These are phyloP conservation scores for Penicillium sp. DNA, from an alignment of 2,329 filamentous ascomycete species.

Conservation along the genomic window DNA sequence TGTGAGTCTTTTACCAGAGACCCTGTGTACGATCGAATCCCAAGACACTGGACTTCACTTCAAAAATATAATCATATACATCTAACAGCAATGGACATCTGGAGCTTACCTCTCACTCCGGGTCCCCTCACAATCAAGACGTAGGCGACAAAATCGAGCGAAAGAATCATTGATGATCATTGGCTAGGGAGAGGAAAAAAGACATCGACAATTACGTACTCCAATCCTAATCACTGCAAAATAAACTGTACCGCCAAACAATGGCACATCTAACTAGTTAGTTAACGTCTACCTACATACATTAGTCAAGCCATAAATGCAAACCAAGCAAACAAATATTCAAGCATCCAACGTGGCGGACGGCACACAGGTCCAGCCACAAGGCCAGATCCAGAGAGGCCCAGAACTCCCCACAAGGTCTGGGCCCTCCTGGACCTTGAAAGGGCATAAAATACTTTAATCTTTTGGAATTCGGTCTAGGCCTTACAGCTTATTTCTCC, in stretches of 20 bases:
- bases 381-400: slow-evolving; percentile 21
- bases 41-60: neutral
- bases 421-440: slow-evolving; percentile 30
- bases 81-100: neutral
- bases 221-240: neutral
- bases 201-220: neutral
- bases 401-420: slow-evolving; percentile 31
- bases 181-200: neutral
- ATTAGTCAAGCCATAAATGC: neutral
- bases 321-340: neutral
- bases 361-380: neutral
- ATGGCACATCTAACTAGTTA: neutral
- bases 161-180: neutral
- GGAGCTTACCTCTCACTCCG: neutral
- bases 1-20: neutral
- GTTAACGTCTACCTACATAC: too few species aligned
- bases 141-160: neutral
- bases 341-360: neutral
- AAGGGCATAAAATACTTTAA: slow-evolving; percentile 15
- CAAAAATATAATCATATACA: neutral
- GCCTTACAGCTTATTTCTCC: slow-evolving; percentile 11
- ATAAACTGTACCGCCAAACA: neutral
- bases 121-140: neutral
- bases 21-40: neutral
- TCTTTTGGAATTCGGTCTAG: slow-evolving; percentile 26